A percentile compares a stretch with the other conserved stretches of the same genome.
phyloP scores from a whole-genome alignment of 1,284 basidiomycete species.

The Phenoliferia sp. region DNA sequence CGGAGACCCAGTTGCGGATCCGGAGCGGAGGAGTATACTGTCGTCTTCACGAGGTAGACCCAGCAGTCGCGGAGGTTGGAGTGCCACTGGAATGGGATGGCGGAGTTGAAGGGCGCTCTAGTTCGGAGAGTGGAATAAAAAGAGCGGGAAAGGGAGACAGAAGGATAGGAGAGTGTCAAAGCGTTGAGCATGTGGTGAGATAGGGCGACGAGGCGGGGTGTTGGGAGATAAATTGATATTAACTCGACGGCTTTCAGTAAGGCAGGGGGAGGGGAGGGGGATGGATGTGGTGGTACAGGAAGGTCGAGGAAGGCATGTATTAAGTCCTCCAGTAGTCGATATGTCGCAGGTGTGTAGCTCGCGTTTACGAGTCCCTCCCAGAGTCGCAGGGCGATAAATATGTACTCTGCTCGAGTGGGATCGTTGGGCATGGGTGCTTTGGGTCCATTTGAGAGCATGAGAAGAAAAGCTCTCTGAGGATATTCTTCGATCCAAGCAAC shows the following conservation, averaged over 20 bases:
- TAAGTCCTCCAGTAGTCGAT: background rate
- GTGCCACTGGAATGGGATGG: conserved; percentile 18
- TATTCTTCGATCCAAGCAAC: conserved; percentile 6
- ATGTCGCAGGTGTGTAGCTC: background rate
- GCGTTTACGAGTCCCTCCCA: conserved; percentile 13
- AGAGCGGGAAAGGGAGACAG: conserved; percentile 4
- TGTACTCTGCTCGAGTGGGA: background rate
- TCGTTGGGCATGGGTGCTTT: background rate
- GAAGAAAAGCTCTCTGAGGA: conserved; percentile 13
- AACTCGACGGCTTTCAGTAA: background rate
- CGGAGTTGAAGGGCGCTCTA: background rate
- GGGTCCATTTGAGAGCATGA: conserved; percentile 9
- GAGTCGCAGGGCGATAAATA: conserved; percentile 7
- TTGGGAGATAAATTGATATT: background rate
- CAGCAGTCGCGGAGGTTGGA: conserved; percentile 9
- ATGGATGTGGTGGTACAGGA: background rate
- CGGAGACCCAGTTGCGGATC: conserved; percentile 17
- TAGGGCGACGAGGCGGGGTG: background rate
- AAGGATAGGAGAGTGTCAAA: background rate
- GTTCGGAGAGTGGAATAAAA: conserved; percentile 8
- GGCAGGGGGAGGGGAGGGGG: background rate
- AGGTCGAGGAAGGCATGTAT: background rate
- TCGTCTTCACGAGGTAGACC: conserved; percentile 8
- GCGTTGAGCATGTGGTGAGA: background rate
- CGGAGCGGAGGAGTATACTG: background rate